Base-by-base conservation (phyloP, 805 yeast genomes). In the Komagataella kurtzmanii region DNA sequence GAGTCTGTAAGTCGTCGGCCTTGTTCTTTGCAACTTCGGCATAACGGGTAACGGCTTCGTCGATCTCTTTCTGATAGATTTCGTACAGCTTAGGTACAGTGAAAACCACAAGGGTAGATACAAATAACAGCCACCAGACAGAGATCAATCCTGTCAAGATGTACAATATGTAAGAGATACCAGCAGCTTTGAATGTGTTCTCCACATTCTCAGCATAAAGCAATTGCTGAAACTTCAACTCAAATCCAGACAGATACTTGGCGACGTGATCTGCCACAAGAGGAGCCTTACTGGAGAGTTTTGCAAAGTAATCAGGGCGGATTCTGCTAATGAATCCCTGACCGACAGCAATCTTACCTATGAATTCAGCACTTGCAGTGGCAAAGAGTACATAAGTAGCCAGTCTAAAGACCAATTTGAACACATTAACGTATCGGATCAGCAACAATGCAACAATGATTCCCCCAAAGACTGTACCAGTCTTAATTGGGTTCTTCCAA, bases 291-390 rank as follows among this genome's bases (percentile, higher is more conserved):
- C 61, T 56, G 49, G 67, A 62, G 30, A 61, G 50, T 53, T 59
- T 61, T 5, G 72, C 59, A 53, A 62, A 60, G 48, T 67, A 62
- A n/a, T 77, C 70, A 52, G 93, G 88, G 65, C 77, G 82, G 74
- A 85, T 81, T 60, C 81, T 79, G 55, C 89, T 77, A 54, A 91
- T 83, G 56, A 90, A 74, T 17, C 97, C 97, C 62, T 75, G 72
- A 57, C 96, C 96, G 49, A 86, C 75, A 57, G 84, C 68, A 46
- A 80, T 59, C 63, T 84, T 84, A 55, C 95, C 85, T 53, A 75
- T 73, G 62, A 82, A 85, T 72, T 90, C 97, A 52, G 83, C 85
- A 52, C 77, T 73, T 50, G 89, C 93, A 49, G 91, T 76, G 24
- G 76, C 59, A 23, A 59, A 53, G 55, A 89, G 73, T 24, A 76